These are phyloP conservation scores for Smallanthus sonchifolius DNA, from an alignment of 129 eudicot genomes.

Conservation along the genomic window DNA sequence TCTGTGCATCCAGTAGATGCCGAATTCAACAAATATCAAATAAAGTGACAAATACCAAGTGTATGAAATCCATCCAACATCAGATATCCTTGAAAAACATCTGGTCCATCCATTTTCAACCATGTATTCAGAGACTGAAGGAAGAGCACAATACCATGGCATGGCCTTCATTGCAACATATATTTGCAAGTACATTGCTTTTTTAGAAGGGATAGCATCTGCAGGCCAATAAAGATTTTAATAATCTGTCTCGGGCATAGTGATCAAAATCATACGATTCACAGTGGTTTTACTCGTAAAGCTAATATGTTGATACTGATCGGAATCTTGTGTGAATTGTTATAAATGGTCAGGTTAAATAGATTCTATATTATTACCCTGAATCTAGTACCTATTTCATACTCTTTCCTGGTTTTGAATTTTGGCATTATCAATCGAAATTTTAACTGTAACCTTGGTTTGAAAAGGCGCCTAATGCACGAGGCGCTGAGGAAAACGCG, in stretches of 20 bases:
- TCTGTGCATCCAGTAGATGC: constrained; percentile 91
- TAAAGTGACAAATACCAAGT: constrained; percentile 35
- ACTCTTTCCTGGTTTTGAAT: background rate
- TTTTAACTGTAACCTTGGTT: background rate
- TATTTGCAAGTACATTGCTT: constrained; percentile 72
- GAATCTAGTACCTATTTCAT: background rate
- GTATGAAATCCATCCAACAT: constrained; percentile 58
- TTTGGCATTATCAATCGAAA: background rate
- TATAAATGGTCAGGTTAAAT: background rate
- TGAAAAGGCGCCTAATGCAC: too few relatives aligned
- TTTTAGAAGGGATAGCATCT: constrained; percentile 73
- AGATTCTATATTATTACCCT: background rate
- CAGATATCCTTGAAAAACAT: constrained; percentile 65
- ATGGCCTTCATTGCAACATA: constrained; percentile 95
- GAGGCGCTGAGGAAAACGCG: too few relatives aligned
- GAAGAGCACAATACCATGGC: constrained; percentile 76
- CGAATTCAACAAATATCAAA: constrained; percentile 73
- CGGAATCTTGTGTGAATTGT: background rate
- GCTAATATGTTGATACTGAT: background rate
- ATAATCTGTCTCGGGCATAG: background rate
- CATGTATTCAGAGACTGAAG: constrained; percentile 73
- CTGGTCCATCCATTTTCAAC: constrained; percentile 88
- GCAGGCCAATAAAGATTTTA: constrained; percentile 14
- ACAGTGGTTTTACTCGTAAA: background rate
- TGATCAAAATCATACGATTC: background rate